A percentile compares a stretch with the other conserved stretches of the same genome.
These are phyloP conservation scores for Russula brevipes DNA, from an alignment of 768 basidiomycete species.

Conservation along the genomic window DNA sequence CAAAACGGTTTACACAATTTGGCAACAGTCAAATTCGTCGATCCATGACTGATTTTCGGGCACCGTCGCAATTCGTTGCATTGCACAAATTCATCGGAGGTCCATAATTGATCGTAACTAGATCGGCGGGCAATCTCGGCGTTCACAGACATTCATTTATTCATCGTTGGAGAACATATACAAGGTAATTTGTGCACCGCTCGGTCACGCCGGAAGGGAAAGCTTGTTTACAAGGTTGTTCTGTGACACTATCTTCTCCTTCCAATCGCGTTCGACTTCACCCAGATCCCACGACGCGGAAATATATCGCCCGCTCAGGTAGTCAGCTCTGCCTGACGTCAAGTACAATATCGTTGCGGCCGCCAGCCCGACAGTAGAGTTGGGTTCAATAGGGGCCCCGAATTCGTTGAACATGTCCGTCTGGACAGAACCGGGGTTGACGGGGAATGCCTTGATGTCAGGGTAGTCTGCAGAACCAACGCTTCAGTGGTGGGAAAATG, in stretches of 20 bases:
- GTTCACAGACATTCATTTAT: too few species aligned
- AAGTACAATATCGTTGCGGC: constrained; percentile 7
- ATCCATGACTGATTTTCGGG: too few species aligned
- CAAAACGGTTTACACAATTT: too few species aligned
- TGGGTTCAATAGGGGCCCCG: too few species aligned
- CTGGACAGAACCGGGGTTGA: not conserved
- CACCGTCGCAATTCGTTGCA: too few species aligned
- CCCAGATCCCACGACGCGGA: constrained; percentile 10
- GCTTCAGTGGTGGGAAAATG: too few species aligned
- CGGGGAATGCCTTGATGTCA: constrained; percentile 7
- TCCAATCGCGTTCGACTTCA: constrained; percentile 10
- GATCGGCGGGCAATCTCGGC: not conserved
- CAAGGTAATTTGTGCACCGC: too few species aligned
- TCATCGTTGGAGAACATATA: too few species aligned
- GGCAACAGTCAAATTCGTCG: too few species aligned
- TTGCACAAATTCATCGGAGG: too few species aligned
- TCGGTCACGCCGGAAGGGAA: not conserved
- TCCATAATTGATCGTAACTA: too few species aligned
- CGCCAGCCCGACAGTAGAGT: not conserved
- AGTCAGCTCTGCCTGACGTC: constrained; percentile 8
- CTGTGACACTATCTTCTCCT: constrained; percentile 13
- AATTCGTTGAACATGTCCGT: not conserved
- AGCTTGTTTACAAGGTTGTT: constrained; percentile 10
- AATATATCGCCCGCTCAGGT: constrained; percentile 3
- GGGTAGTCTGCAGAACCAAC: not conserved